Evolutionary conservation across 495 filamentous ascomycete genomes (phyloP).

Genomic region (Neurospora sublineolata): DNA sequence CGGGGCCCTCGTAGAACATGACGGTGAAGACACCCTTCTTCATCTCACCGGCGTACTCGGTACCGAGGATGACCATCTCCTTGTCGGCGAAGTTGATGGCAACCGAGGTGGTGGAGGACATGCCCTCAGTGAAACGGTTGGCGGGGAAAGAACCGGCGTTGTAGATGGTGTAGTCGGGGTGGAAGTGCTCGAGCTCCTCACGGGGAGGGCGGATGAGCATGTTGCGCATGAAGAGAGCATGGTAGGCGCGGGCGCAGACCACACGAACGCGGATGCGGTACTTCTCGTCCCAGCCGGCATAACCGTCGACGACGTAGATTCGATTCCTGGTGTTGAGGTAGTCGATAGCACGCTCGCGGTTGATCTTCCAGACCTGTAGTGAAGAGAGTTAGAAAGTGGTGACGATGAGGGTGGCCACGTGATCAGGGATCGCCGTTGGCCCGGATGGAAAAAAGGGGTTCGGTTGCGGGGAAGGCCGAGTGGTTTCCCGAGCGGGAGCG

Average conservation of each 20-base stretch:
- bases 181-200: conserved; percentile 90
- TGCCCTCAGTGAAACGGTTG: conserved; percentile 94
- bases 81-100: conserved; percentile 78
- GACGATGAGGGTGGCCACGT: conserved; percentile 13
- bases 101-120: conserved; percentile 76
- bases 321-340: conserved; percentile 97
- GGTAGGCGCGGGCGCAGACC: conserved; percentile 96
- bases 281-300: conserved; percentile 95
- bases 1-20: conserved; percentile 98
- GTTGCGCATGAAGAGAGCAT: conserved; percentile 99
- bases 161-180: conserved; percentile 99
- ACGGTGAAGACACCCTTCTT: conserved; percentile 99
- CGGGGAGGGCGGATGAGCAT: conserved; percentile 92
- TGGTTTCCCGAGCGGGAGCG: conserved; percentile 18
- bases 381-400: conserved; percentile 1
- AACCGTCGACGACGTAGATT: conserved; percentile 97
- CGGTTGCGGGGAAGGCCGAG: not conserved
- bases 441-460: not conserved
- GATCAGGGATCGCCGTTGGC: conserved; percentile 1
- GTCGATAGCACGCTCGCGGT: conserved; percentile 95
- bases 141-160: conserved; percentile 97
- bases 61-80: conserved; percentile 92
- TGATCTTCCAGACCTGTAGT: conserved; percentile 91
- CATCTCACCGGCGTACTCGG: conserved; percentile 99
- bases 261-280: conserved; percentile 97